A percentile compares a stretch with the other conserved stretches of the same genome.
Evolutionary conservation across 2,329 filamentous ascomycete genomes (phyloP).

Genomic region (Epichloe hybrida): DNA sequence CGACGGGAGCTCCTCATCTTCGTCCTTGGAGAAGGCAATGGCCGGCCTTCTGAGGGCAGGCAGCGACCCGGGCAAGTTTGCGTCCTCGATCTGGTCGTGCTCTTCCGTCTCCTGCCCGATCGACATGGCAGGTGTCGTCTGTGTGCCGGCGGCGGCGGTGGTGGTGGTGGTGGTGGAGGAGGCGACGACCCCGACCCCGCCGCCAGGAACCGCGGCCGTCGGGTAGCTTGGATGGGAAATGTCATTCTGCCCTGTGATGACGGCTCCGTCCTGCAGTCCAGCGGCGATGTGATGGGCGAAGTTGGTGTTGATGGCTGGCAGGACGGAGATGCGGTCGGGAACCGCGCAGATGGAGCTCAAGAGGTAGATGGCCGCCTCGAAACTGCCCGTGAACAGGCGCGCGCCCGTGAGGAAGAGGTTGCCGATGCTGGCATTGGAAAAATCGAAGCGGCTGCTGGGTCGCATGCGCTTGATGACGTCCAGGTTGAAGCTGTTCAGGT

Average conservation of each 20-base stretch:
- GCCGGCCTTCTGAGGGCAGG: constrained; percentile 69
- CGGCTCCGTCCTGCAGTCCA: constrained; percentile 59
- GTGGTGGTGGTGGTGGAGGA: background rate
- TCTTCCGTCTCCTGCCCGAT: constrained; percentile 34
- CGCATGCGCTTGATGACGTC: constrained; percentile 67
- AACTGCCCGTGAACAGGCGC: constrained; percentile 79
- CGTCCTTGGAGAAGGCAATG: constrained; percentile 66
- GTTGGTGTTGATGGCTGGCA: constrained; percentile 88
- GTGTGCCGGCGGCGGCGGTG: constrained; percentile 4
- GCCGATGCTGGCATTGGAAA: constrained; percentile 60
- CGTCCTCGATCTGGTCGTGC: constrained; percentile 61
- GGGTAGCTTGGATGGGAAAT: constrained; percentile 72
- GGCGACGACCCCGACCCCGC: constrained; percentile 11
- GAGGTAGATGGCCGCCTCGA: constrained; percentile 86
- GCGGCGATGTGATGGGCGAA: constrained; percentile 92
- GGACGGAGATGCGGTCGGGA: constrained; percentile 59
- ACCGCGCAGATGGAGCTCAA: constrained; percentile 80
- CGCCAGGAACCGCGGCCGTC: constrained; percentile 28
- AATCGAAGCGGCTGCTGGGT: constrained; percentile 63
- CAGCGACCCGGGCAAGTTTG: constrained; percentile 67
- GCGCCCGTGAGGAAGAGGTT: constrained; percentile 76
- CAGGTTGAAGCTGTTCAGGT: constrained; percentile 62
- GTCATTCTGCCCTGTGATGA: constrained; percentile 84
- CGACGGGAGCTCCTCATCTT: constrained; percentile 61
- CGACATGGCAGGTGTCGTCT: constrained; percentile 14